Conservation (phyloP, 2,329 filamentous ascomycete genomes). For the Scleromitrula shiraiana region DNA sequence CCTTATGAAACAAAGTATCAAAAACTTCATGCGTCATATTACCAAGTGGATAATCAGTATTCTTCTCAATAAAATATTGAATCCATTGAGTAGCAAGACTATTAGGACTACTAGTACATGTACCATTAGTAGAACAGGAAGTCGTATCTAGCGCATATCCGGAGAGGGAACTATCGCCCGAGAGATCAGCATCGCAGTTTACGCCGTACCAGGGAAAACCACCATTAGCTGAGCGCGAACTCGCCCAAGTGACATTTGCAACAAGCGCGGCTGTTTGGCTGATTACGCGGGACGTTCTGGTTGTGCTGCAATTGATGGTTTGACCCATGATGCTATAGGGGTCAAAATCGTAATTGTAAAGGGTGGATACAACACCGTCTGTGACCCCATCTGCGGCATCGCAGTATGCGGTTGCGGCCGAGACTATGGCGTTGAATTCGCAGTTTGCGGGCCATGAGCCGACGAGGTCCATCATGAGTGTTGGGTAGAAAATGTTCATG, state of each 20-base stretch:
- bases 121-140: too few species aligned
- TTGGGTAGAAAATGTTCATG: not conserved
- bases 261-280: not conserved
- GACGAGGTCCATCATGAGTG: not conserved
- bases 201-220: too few species aligned
- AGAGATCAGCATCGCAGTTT: too few species aligned
- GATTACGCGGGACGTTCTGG: not conserved
- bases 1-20: not conserved
- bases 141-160: too few species aligned
- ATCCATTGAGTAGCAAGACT: too few species aligned
- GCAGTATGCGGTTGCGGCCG: constrained; percentile 40
- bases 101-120: too few species aligned
- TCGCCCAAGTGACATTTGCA: not conserved
- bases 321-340: constrained; percentile 10
- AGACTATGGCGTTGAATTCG: not conserved
- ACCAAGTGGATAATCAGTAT: too few species aligned
- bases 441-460: not conserved
- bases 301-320: not conserved
- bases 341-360: constrained; percentile 29
- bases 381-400: constrained; percentile 39
- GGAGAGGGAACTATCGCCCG: too few species aligned
- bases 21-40: constrained; percentile 11
- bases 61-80: too few species aligned
- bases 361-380: constrained; percentile 39
- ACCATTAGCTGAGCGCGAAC: not conserved